Evolutionary conservation across 106 monocot genomes (phyloP), one percentile per base, ranked within the genome.

Genomic region (Dactylorhiza incarnata): DNA sequence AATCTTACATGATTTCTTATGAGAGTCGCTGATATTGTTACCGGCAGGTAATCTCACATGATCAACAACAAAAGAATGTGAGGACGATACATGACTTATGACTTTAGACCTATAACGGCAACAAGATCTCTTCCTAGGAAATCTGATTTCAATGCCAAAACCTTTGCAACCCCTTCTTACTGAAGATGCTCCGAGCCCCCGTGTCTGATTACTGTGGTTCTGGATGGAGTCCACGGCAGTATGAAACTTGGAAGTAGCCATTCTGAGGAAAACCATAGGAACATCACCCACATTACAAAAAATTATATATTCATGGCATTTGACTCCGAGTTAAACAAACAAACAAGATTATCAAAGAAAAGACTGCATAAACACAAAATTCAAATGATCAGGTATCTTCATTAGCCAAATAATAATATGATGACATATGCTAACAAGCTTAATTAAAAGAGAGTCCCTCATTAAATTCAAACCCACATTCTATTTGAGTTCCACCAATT

Each of bases 1-100:
- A 59, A 25, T 26, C 78, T 81, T 78, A 95, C 95, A 80, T 83
- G 95, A 78, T 81, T 89, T 95, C 77, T 83, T 90, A 70, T 20
- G 74, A 15, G 86, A 74, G 68, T 74, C 80, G 37, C 62, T 68
- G 48, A 75, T 29, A 16, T 67, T 82, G 44, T 72, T 67, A 63
- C 17, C 78, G 50, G 76, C 74, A 56, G 76, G 75, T 68, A 72
- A 7, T 51, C 83, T 55, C 79, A 85, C 78, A 47, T 85, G 85
- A 74, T 86, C 83, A 50, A 52, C 70, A 15, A 94, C 80, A 2
- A 83, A 82, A 71, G 84, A 84, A 48, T 84, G 77, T 53, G 85
- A 82, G 9, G 67, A 69, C 59, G 90, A 89, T 59, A 83, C 80
- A 74, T 49, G 71, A 75, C 85, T 54, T 5, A 82, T 72, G 52